Evolutionary conservation across 306 rosid species (phyloP).

Genomic region (Fragaria vesca): DNA sequence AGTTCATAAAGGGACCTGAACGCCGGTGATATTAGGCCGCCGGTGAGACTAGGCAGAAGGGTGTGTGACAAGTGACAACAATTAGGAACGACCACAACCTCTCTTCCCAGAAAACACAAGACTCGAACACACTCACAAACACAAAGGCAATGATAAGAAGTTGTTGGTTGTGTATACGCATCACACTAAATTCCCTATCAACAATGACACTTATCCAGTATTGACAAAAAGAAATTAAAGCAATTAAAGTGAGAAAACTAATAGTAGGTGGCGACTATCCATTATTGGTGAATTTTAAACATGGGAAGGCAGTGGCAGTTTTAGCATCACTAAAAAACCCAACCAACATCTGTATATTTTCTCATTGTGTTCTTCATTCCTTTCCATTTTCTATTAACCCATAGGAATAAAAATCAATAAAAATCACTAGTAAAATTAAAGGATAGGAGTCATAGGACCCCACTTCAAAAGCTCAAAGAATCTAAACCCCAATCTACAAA

Average conservation of each 20-base stretch:
- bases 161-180: neutral
- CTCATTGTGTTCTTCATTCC: neutral
- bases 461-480: neutral
- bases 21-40: neutral
- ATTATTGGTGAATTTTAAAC: neutral
- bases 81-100: neutral
- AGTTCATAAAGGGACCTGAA: neutral
- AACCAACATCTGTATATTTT: neutral
- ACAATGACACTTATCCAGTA: conserved; percentile 1
- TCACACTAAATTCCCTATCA: neutral
- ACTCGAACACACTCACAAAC: neutral
- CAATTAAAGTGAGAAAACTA: neutral
- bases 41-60: neutral
- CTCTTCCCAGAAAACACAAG: neutral
- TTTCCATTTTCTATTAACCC: neutral
- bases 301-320: neutral
- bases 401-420: neutral
- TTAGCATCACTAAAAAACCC: neutral
- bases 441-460: neutral
- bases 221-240: neutral
- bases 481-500: conserved; percentile 34
- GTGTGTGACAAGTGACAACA: neutral
- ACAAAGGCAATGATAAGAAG: neutral
- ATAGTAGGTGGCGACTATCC: neutral
- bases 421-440: neutral